Base-by-base conservation (phyloP, 768 basidiomycete species). In the Galerina sulciceps region DNA sequence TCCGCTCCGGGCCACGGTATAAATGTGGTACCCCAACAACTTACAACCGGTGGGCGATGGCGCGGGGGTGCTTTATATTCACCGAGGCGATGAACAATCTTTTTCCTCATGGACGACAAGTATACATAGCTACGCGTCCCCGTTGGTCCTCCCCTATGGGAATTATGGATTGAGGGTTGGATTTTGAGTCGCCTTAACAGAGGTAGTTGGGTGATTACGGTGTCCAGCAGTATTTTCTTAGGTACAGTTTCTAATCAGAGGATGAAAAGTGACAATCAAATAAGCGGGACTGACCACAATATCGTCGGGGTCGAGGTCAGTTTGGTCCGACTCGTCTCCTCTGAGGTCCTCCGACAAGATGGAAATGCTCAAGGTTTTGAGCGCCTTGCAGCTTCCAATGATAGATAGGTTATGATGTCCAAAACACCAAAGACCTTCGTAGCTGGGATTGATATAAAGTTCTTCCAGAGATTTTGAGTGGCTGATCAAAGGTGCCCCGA, bases 361-460 rank as follows among this genome's bases (percentile, higher is more conserved):
- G 4, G 26, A 31, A 31, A 31, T 31, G 26, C 8, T 8, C 26
- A 31, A 31, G 26, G 8, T 31, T 31, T 31, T 3, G 5, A 31
- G 26, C 26, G 4, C 26, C 26, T 31, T 31, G 26, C 26, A 31
- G 26, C 5, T 31, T 31, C 5, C 26, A 31, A 31, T 31, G 26
- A 31, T 31, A 8, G 26, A 31, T 31, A 31, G 26, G 17, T 50
- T 50, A 18, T 50, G 47, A 2, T 13, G 18, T 14, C 47, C 55
- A 38, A 57, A 43, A 17, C 37, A 57, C 55, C 55, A 57, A 15
- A 41, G 37, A 10, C 55, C 55, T 15, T 57, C 55, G 14, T 34
- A 57, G 2, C 36, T 37, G 35, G 36, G 10, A 22, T 11, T 17
- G 17, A 55, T 47, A 1, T 35, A 22, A 20, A 55, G 54, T 13